A percentile compares a stretch with the other conserved stretches of the same genome.
phyloP scores from a whole-genome alignment of 2,329 filamentous ascomycete genomes.

The Herpomyces periplanetae region DNA sequence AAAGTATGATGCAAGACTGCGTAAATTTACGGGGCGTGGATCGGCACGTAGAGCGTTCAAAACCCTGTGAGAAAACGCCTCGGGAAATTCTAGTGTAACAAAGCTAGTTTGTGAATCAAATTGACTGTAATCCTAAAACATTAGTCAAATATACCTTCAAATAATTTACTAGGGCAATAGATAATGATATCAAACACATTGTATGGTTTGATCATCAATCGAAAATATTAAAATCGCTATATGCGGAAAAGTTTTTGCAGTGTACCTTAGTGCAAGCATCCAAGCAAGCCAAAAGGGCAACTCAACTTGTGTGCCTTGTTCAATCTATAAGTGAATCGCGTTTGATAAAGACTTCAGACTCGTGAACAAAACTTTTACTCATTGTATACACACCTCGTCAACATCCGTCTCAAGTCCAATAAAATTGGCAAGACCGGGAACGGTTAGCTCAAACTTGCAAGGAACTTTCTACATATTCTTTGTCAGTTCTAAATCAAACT shows the following conservation, averaged over 20 bases:
- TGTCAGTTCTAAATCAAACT: constrained; percentile 1
- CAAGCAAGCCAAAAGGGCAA: constrained; percentile 80
- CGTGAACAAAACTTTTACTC: too few relatives aligned
- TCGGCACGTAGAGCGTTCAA: constrained; percentile 69
- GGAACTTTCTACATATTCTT: constrained; percentile 32
- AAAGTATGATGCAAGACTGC: constrained; percentile 48
- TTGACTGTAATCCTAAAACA: constrained; percentile 6
- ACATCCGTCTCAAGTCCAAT: constrained; percentile 48
- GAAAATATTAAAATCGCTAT: too few relatives aligned
- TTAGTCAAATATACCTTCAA: too few relatives aligned
- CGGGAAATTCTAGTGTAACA: constrained; percentile 41
- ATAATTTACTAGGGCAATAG: too few relatives aligned
- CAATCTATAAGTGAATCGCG: constrained; percentile 19
- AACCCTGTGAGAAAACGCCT: constrained; percentile 34
- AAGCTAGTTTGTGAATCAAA: constrained; percentile 14
- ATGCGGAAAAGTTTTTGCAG: too few relatives aligned
- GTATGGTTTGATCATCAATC: too few relatives aligned
- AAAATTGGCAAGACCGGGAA: constrained; percentile 52
- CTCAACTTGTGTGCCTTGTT: constrained; percentile 34
- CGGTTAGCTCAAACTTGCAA: constrained; percentile 65
- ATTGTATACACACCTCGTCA: constrained; percentile 11
- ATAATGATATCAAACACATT: constrained; percentile 1
- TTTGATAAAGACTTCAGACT: too few relatives aligned
- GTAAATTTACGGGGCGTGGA: constrained; percentile 41
- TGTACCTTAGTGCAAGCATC: constrained; percentile 42